Evolutionary conservation across 2,329 filamentous ascomycete species (phyloP).

Genomic region (Diaporthe australafricana): DNA sequence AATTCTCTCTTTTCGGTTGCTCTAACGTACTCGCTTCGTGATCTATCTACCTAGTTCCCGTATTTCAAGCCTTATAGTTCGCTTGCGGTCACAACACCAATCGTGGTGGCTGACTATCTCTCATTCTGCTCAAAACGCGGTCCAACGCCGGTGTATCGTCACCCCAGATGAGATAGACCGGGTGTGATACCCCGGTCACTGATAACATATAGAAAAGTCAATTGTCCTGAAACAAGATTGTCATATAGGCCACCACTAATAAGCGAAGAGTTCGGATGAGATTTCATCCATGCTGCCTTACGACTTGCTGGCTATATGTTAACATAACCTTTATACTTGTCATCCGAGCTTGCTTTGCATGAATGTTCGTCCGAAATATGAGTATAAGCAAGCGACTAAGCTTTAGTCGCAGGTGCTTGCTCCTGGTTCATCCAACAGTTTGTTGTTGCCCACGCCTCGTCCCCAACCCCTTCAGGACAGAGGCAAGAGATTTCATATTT

Average conservation of each 20-base stretch:
- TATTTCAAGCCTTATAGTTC: too few relatives aligned
- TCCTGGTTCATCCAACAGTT: neutral
- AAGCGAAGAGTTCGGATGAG: neutral
- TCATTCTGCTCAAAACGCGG: too few relatives aligned
- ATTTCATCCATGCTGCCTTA: neutral
- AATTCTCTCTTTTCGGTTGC: too few relatives aligned
- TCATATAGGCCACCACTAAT: neutral
- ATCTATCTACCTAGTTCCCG: too few relatives aligned
- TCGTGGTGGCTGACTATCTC: too few relatives aligned
- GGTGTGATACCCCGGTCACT: neutral
- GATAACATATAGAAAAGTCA: too few relatives aligned
- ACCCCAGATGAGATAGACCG: too few relatives aligned
- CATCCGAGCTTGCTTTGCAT: neutral
- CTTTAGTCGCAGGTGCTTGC: neutral
- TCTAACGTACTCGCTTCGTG: too few relatives aligned
- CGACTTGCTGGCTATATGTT: neutral
- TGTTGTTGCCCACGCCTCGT: too few relatives aligned
- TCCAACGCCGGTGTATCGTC: too few relatives aligned
- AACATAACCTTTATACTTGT: constrained; percentile 1
- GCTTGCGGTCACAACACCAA: too few relatives aligned
- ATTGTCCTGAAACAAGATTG: neutral
- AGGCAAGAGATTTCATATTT: accelerated
- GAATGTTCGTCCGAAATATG: neutral
- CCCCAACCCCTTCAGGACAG: neutral
- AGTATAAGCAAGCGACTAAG: neutral